Base-by-base conservation (phyloP, 495 filamentous ascomycete genomes). In the Neurospora sp. region DNA sequence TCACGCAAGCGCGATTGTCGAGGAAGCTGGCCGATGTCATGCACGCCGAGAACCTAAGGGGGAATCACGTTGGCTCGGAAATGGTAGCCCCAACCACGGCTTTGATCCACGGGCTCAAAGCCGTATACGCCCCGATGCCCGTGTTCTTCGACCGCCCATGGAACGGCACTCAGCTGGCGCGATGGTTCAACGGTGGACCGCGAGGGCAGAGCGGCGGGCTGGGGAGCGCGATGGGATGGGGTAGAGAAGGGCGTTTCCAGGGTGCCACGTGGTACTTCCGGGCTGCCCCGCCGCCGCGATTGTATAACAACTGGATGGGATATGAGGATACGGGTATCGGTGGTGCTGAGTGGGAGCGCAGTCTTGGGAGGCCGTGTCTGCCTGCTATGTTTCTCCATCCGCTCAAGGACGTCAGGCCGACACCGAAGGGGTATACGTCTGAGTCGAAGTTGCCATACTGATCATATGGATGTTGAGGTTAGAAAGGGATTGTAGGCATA, bases 21-120 rank as follows among this genome's bases (percentile, higher is more conserved):
- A 88, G 88, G 70, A 82, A 82, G 41, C 82, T 93, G n/a, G 82
- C 92, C 41, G 83, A 90, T 48, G 83, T 87, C 42, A 92, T 93
- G 90, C 83, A 89, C 73, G 84, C 82, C 16, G 90, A 92, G 80
- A 88, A 88, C 72, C 73, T 85, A 27, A 82, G 81, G 1, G 91
- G 92, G 16, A 86, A 89, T 23, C 86, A 88, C 66, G 86, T 93
- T 70, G 88, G 86, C 10, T 89, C 89, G 1, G 91, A 94, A 76
- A 92, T 93, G 90, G 89, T 86, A 44, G 87, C 91, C 2, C 86
- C 86, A 38, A 91, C 90, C 0, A 86, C 86, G 16, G 84, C 90
- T 0, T 81, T 94, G 8, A 85, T 90, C 35, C 91, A 93, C 78
- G 92, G 92, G 3, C 83, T 93, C 69, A 94, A 94, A 78, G 86